Conservation (phyloP, 2,329 filamentous ascomycete species). For the Colletotrichum agaves region DNA sequence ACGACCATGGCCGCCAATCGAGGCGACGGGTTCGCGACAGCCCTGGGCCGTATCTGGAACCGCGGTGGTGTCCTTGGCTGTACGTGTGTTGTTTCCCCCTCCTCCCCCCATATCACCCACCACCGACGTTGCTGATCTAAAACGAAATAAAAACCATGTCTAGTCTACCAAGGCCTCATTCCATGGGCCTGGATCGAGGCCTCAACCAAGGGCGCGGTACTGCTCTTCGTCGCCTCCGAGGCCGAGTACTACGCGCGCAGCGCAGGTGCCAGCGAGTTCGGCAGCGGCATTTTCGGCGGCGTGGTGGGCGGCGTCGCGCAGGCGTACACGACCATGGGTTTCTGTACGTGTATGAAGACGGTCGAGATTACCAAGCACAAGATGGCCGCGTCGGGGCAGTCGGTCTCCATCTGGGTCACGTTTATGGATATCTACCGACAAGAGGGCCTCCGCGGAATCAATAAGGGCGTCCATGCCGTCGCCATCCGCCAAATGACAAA, state of each 20-base stretch:
- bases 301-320: conserved; percentile 95
- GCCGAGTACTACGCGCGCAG: conserved; percentile 93
- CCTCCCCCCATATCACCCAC: too few species aligned
- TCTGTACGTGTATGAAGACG: conserved; percentile 99
- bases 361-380: conserved; percentile 99
- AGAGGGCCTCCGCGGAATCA: conserved; percentile 95
- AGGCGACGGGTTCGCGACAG: conserved; percentile 83
- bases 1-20: conserved; percentile 99
- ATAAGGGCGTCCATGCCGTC: conserved; percentile 98
- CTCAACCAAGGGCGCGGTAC: conserved; percentile 98
- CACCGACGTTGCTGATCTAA: too few species aligned
- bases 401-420: conserved; percentile 90
- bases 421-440: conserved; percentile 97
- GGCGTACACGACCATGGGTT: conserved; percentile 99
- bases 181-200: conserved; percentile 99
- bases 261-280: conserved; percentile 86
- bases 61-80: conserved; percentile 94
- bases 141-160: too few species aligned
- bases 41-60: conserved; percentile 89
- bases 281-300: conserved; percentile 88
- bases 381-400: conserved; percentile 81
- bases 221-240: conserved; percentile 98
- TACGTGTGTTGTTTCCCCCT: conserved; percentile 62
- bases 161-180: conserved; percentile 99
- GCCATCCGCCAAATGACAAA: conserved; percentile 99